Base-by-base conservation (phyloP, 2,329 filamentous ascomycete species). In the Xylariaceae sp. region DNA sequence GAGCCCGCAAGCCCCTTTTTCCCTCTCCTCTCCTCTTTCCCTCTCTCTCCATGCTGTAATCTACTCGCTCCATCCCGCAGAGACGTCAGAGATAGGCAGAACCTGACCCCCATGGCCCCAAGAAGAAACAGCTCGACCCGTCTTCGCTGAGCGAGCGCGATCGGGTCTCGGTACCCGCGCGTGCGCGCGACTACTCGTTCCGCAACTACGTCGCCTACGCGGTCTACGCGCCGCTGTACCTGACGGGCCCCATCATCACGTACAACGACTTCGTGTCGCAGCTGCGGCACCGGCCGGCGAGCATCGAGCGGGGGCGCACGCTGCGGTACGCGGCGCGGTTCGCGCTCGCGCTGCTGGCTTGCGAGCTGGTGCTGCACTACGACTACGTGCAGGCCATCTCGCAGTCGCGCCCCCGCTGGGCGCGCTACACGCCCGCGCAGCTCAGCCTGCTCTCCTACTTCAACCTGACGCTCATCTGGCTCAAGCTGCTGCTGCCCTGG, bases 191-290 rank as follows among this genome's bases (percentile, higher is more conserved):
- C 52, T 98, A 77, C 53, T 77, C 65, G 16, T 87, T 92, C 61
- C 77, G 81, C 44, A 94, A 93, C 60, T 96, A 94, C 58, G 56
- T 95, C 29, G 88, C 84, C 28, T 98, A 95, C 57, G 67, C 80
- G 24, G 75, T 96, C 38, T 98, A 98, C 55, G 87, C 88, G 2
- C 92, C 92, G 1, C 73, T 98, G 1, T 98, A 96, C 59, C 72
- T 98, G 19, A 77, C 89, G 0, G 92, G 92, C 0, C 92, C 92
- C 1, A 94, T 98, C 51, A 58, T 98, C 40, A 96, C 89, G 10
- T 98, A 96, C 67, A 98, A 98, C 61, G 93, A 98, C 65, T 98
- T 92, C 66, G 80, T 96, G 42, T 83, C 85, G 1, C 92, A 98
- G 57, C 70, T 72, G 40, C 82, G 85, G 45, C 83, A 90, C 60